A percentile compares a stretch with the other conserved stretches of the same genome.
Evolutionary conservation across 805 yeast genomes (phyloP).

Genomic region (Candida golubevii): DNA sequence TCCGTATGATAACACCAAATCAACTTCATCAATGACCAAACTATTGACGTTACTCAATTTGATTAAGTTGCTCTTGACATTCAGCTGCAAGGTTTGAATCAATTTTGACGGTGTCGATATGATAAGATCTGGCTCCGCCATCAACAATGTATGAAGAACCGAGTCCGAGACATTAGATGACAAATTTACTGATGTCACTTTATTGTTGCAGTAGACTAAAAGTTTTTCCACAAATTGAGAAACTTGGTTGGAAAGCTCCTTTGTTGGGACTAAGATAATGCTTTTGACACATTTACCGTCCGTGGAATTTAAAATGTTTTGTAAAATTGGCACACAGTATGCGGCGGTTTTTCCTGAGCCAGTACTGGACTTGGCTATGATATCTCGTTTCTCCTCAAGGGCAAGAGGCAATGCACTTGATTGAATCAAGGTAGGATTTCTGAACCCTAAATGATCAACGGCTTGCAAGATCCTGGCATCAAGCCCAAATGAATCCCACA

Average conservation of each 20-base stretch:
- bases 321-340: constrained; percentile 81
- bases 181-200: constrained; percentile 61
- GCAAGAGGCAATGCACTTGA: constrained; percentile 91
- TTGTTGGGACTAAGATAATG: constrained; percentile 85
- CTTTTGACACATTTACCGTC: constrained; percentile 40
- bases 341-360: constrained; percentile 97
- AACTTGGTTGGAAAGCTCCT: constrained; percentile 88
- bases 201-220: constrained; percentile 64
- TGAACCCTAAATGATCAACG: constrained; percentile 71
- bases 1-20: constrained; percentile 84
- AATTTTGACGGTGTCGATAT: constrained; percentile 86
- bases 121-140: constrained; percentile 73
- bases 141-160: constrained; percentile 65
- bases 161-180: constrained; percentile 62
- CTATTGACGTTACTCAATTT: constrained; percentile 56
- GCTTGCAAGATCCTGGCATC: constrained; percentile 87
- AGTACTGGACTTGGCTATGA: constrained; percentile 89
- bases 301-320: constrained; percentile 55
- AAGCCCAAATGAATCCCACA: constrained; percentile 72
- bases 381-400: constrained; percentile 82
- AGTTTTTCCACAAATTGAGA: constrained; percentile 63
- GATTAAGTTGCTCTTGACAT: constrained; percentile 39
- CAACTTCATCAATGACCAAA: constrained; percentile 92
- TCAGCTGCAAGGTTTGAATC: constrained; percentile 45
- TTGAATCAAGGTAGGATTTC: constrained; percentile 86